A percentile compares a stretch with the other conserved stretches of the same genome.
phyloP scores from a whole-genome alignment of 1,139 yeast species.

The Kazachstania sp. region DNA sequence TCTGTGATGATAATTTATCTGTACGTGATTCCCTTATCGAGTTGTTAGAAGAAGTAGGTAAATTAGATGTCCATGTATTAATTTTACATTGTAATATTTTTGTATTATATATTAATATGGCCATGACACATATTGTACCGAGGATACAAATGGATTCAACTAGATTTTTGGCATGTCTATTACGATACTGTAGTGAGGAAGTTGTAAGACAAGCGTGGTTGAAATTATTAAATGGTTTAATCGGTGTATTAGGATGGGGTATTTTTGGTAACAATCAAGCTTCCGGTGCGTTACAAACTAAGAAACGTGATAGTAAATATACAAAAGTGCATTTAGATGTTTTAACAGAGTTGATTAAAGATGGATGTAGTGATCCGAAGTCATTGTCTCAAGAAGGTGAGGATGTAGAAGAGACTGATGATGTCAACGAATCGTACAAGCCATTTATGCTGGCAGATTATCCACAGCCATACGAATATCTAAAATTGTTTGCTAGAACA shows the following conservation, averaged over 20 bases:
- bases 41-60: constrained; percentile 44
- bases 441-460: constrained; percentile 46
- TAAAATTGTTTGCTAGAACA: constrained; percentile 44
- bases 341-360: constrained; percentile 36
- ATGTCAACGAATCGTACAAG: constrained; percentile 23
- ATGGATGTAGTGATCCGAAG: constrained; percentile 33
- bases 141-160: constrained; percentile 66
- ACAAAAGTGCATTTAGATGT: constrained; percentile 34
- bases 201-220: constrained; percentile 51
- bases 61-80: constrained; percentile 47
- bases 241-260: constrained; percentile 58
- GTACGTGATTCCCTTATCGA: constrained; percentile 58
- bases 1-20: constrained; percentile 32
- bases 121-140: constrained; percentile 87
- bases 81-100: constrained; percentile 60
- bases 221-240: constrained; percentile 48
- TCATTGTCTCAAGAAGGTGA: constrained; percentile 5
- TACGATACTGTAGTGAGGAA: constrained; percentile 40
- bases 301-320: constrained; percentile 17
- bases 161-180: constrained; percentile 47
- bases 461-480: constrained; percentile 53
- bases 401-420: constrained; percentile 28
- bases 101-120: constrained; percentile 72
- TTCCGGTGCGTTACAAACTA: constrained; percentile 18
- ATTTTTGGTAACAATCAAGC: constrained; percentile 16